Conservation (phyloP, 129 eudicot genomes). For the sunflower (Helianthus annuus) region HanXRQr2.0-SUNRISE NC_035439.2:13594861-13595360, state of each 20-base stretch:
- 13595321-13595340: slow-evolving; percentile 98
- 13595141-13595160: no score
- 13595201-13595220: background rate
- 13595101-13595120: background rate
- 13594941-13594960: no score
- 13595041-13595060: background rate
- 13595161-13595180: no score
- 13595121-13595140: no score
- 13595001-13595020: background rate
- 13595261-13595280: slow-evolving; percentile 98
- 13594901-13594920: background rate
- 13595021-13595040: background rate
- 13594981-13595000: background rate
- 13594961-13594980: background rate
- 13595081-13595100: background rate
- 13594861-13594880: no score
- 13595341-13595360: slow-evolving; percentile 96
- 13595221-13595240: background rate
- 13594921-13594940: no score
- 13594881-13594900: no score
- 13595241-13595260: slow-evolving; percentile 92
- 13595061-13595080: background rate
- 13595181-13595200: no score
- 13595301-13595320: slow-evolving; percentile 95
- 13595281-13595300: slow-evolving; percentile 95